Conservation (phyloP, 2,329 filamentous ascomycete species). For the Paecilomyces formosus region DNA sequence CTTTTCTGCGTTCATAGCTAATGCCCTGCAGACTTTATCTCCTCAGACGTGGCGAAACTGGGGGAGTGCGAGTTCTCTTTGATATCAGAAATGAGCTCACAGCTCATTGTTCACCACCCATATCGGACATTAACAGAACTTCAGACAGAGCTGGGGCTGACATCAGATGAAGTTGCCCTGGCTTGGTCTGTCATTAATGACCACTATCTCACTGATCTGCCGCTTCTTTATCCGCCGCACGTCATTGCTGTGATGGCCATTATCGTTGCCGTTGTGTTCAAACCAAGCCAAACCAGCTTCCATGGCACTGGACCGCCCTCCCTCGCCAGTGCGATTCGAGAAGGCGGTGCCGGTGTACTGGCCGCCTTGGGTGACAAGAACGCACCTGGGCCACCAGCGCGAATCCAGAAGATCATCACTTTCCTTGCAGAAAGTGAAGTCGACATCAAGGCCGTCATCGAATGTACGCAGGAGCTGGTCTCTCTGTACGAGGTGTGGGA, state of each 20-base stretch:
- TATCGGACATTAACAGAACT: constrained; percentile 73
- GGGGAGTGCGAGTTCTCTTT: constrained; percentile 92
- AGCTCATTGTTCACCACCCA: constrained; percentile 84
- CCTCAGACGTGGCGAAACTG: constrained; percentile 71
- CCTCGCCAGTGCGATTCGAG: constrained; percentile 26
- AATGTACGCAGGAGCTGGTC: constrained; percentile 86
- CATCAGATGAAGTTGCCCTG: constrained; percentile 69
- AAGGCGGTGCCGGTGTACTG: constrained; percentile 28
- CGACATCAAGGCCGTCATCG: constrained; percentile 76
- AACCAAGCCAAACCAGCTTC: constrained; percentile 48
- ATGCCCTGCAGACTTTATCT: constrained; percentile 52
- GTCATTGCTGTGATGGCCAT: constrained; percentile 81
- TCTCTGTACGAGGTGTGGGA: constrained; percentile 77
- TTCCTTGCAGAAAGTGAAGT: constrained; percentile 84
- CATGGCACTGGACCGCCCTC: constrained; percentile 24
- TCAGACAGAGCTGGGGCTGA: constrained; percentile 61
- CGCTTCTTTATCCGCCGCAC: constrained; percentile 77
- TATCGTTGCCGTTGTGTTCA: constrained; percentile 73
- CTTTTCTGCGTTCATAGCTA: constrained; percentile 1
- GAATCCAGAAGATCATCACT: constrained; percentile 59
- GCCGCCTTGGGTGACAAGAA: constrained; percentile 25
- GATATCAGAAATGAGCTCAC: constrained; percentile 84
- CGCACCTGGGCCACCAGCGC: constrained; percentile 18
- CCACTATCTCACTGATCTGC: constrained; percentile 86
- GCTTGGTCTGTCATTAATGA: constrained; percentile 85